Base-by-base conservation (phyloP, 2,329 filamentous ascomycete species). In the Coniosporium tulheliwenetii region DNA sequence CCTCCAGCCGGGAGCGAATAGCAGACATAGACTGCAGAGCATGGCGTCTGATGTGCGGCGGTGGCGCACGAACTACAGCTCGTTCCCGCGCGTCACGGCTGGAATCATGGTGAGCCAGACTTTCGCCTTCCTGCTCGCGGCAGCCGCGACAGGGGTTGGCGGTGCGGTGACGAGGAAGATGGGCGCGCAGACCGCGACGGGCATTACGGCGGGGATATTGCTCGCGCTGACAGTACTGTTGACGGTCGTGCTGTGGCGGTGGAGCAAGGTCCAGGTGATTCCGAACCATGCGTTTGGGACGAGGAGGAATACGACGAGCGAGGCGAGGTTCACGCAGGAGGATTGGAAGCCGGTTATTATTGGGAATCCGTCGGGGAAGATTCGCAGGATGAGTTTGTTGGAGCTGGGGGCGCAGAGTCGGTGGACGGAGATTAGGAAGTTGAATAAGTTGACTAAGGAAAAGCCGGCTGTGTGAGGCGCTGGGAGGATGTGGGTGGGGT, bases 21-120 rank as follows among this genome's bases (percentile, higher is more conserved):
- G 62, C 26, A 54, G 50, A 19, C 66, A 70, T 48, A 59, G 66
- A 1, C 51, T 67, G 14, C 50, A 66, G 52, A 66, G 49, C 41
- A 60, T 70, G 53, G 59, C 63, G 3, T 57, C 61, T 10, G 57
- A 59, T 15, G 59, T 62, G 29, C 54, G 60, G 13, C 54, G 63
- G 30, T 66, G 71, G 37, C 60, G 72, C 31, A 85, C 75, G 9
- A 84, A 83, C 52, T 86, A 84, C 61, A 83, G 81, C 0, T 79
- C 76, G 1, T 85, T 83, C 47, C 83, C 83, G 5, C 72, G 82
- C 33, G 76, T 86, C 8, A 75, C 70, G 13, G 79, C 81, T 5
- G 83, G 76, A 0, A 77, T 84, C 52, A 81, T 81, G 26, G 66
- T 77, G 8, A 73, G 75, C n/a, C 81, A 87, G 51, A 70, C 71